Evolutionary conservation across 257 asterid species (phyloP).

Genomic region (Henckelia pumila): DNA sequence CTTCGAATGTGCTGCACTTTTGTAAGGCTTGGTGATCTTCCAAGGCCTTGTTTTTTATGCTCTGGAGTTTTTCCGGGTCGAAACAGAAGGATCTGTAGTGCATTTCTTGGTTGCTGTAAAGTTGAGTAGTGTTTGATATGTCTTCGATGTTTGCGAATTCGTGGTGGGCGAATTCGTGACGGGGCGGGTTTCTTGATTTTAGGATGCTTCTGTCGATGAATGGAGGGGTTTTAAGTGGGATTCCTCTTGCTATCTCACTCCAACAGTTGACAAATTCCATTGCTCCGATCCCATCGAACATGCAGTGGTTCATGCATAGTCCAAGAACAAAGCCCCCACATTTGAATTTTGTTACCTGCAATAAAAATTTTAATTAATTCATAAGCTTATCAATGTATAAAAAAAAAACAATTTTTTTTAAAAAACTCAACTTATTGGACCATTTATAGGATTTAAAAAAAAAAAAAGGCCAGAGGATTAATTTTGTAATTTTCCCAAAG

Average conservation of each 20-base stretch:
- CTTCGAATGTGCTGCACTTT: slow-evolving; percentile 82
- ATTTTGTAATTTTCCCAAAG: too few species aligned
- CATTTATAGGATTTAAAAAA: too few species aligned
- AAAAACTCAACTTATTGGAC: too few species aligned
- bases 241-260: slow-evolving; percentile 48
- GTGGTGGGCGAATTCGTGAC: slow-evolving; percentile 59
- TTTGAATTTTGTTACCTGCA: slow-evolving; percentile 43
- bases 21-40: slow-evolving; percentile 42
- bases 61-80: slow-evolving; percentile 58
- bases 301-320: slow-evolving; percentile 40
- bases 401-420: too few species aligned
- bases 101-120: slow-evolving; percentile 60
- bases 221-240: slow-evolving; percentile 51
- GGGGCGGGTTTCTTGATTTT: slow-evolving; percentile 67
- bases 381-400: too few species aligned
- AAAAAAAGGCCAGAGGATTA: too few species aligned
- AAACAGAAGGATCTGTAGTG: slow-evolving; percentile 65
- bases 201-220: slow-evolving; percentile 72
- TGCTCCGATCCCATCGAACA: slow-evolving; percentile 46
- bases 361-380: too few species aligned
- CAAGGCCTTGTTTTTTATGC: slow-evolving; percentile 44
- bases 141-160: slow-evolving; percentile 77
- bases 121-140: slow-evolving; percentile 48
- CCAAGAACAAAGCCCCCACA: slow-evolving; percentile 47
- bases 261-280: slow-evolving; percentile 44